These are phyloP conservation scores for Physcia stellaris DNA, from an alignment of 495 filamentous ascomycete genomes.

Conservation along the genomic window DNA sequence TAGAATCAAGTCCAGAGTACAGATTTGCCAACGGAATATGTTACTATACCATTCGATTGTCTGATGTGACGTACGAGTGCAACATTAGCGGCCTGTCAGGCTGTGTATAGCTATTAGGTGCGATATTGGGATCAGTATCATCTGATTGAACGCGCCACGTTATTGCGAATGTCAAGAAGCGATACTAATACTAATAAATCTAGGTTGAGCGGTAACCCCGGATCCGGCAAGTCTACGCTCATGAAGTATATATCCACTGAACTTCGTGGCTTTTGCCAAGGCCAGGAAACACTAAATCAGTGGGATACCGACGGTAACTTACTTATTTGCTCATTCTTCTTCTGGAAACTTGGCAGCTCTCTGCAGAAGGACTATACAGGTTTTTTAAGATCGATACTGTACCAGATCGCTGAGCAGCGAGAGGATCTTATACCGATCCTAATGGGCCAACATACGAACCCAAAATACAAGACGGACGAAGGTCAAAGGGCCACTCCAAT, in stretches of 20 bases:
- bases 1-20: too few species aligned
- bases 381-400: slow-evolving; percentile 28
- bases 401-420: slow-evolving; percentile 21
- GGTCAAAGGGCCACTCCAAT: not conserved
- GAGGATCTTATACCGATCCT: slow-evolving; percentile 22
- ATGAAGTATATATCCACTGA: slow-evolving; percentile 25
- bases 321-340: slow-evolving; percentile 28
- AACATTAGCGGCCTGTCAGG: too few species aligned
- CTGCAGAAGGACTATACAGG: slow-evolving; percentile 31
- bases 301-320: slow-evolving; percentile 24
- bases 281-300: slow-evolving; percentile 11
- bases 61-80: too few species aligned
- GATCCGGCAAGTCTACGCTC: slow-evolving; percentile 33
- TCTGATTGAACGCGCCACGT: too few species aligned
- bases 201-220: slow-evolving; percentile 28
- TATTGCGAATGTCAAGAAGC: too few species aligned
- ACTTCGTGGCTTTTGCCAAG: not conserved
- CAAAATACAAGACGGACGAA: not conserved
- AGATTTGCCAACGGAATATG: too few species aligned
- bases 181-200: too few species aligned
- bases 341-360: slow-evolving; percentile 28
- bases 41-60: too few species aligned
- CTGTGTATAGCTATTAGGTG: too few species aligned
- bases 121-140: too few species aligned
- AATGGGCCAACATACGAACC: not conserved